A percentile compares a stretch with the other conserved stretches of the same genome.
Evolutionary conservation across 2,329 filamentous ascomycete genomes (phyloP).

Genomic region (Exophiala bonariae): DNA sequence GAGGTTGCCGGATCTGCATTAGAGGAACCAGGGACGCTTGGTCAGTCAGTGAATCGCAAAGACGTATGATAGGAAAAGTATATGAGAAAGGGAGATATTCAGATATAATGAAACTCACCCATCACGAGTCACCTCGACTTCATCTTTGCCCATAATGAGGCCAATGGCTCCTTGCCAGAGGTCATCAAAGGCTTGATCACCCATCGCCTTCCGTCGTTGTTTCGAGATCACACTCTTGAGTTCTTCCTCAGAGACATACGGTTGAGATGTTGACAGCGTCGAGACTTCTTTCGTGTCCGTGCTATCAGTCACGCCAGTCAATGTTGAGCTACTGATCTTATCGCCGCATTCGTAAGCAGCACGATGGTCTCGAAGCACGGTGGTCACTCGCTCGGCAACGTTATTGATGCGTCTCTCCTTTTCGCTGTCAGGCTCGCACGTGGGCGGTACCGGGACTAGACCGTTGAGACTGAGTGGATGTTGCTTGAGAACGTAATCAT

Average conservation of each 20-base stretch:
- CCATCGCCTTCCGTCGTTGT: slow-evolving; percentile 80
- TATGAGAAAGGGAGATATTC: slow-evolving; percentile 16
- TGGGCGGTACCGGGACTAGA: slow-evolving; percentile 79
- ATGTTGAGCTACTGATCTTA: slow-evolving; percentile 12
- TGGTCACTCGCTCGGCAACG: slow-evolving; percentile 83
- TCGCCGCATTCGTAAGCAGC: slow-evolving; percentile 91
- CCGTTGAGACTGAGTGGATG: slow-evolving; percentile 84
- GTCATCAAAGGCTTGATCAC: slow-evolving; percentile 85
- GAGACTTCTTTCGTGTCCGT: slow-evolving; percentile 51
- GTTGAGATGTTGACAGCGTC: slow-evolving; percentile 32
- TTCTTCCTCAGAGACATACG: slow-evolving; percentile 67
- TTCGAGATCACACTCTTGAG: slow-evolving; percentile 75
- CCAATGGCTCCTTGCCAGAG: slow-evolving; percentile 58
- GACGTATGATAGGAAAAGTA: slow-evolving; percentile 19
- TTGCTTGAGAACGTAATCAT: slow-evolving; percentile 79
- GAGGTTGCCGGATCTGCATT: slow-evolving; percentile 55
- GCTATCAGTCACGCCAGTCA: slow-evolving; percentile 2
- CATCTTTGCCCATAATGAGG: slow-evolving; percentile 56
- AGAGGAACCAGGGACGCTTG: slow-evolving; percentile 19
- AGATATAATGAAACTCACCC: slow-evolving; percentile 52
- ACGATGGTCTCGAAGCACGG: slow-evolving; percentile 79
- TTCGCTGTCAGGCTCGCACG: slow-evolving; percentile 91
- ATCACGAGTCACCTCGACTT: slow-evolving; percentile 57
- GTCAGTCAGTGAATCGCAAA: slow-evolving; percentile 29
- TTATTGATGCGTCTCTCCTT: slow-evolving; percentile 84